These are phyloP conservation scores for Sparassis latifolia DNA, from an alignment of 1,284 basidiomycete genomes.

Conservation along the genomic window DNA sequence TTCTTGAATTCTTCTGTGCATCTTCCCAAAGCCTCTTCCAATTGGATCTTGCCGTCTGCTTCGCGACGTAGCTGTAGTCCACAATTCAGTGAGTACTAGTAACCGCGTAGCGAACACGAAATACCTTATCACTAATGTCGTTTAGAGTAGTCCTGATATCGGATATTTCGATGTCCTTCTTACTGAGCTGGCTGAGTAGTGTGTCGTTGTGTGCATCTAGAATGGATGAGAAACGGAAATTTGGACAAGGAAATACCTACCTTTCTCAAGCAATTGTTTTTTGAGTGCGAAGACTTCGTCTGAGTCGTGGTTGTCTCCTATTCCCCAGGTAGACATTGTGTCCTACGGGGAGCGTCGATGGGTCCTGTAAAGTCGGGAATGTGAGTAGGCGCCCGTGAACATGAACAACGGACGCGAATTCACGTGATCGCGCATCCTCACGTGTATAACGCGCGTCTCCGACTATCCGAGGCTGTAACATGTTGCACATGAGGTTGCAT, in stretches of 20 bases:
- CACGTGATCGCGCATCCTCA: slow-evolving; percentile 2
- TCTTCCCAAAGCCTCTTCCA: slow-evolving; percentile 45
- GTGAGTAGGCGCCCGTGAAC: neutral
- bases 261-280: slow-evolving; percentile 58
- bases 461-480: no score
- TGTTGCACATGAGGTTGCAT: no score
- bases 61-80: slow-evolving; percentile 47
- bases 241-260: slow-evolving; percentile 27
- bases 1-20: slow-evolving; percentile 48
- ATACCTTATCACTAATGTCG: slow-evolving; percentile 57
- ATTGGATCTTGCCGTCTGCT: slow-evolving; percentile 45
- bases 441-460: no score
- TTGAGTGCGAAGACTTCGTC: slow-evolving; percentile 52
- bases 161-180: slow-evolving; percentile 46
- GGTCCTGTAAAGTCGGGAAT: neutral
- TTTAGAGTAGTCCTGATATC: slow-evolving; percentile 47
- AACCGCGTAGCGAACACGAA: slow-evolving; percentile 5
- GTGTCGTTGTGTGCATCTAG: slow-evolving; percentile 39
- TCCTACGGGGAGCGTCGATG: neutral
- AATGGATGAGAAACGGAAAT: neutral
- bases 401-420: slow-evolving; percentile 1
- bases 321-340: slow-evolving; percentile 50
- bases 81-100: neutral
- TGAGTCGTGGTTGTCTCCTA: slow-evolving; percentile 55
- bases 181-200: slow-evolving; percentile 48